Evolutionary conservation across 1,284 basidiomycete species (phyloP).

Genomic region (Cutaneotrichosporon daszewskae): DNA sequence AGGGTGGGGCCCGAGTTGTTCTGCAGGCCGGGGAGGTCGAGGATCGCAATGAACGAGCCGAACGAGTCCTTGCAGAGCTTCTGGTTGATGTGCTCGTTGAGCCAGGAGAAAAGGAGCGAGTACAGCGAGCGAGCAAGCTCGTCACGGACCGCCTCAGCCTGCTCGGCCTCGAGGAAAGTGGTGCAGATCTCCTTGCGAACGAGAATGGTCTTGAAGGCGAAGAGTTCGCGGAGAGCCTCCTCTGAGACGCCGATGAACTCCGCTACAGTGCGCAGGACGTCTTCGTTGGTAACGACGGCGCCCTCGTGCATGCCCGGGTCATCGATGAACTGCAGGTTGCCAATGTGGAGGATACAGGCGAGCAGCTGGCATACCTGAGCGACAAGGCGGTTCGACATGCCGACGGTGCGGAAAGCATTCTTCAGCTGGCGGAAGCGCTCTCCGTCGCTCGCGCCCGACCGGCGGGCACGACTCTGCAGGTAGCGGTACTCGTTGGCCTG

Average conservation of each 20-base stretch:
- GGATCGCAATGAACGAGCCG: slow-evolving; percentile 83
- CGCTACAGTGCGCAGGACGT: slow-evolving; percentile 72
- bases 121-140: slow-evolving; percentile 90
- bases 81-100: slow-evolving; percentile 94
- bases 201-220: slow-evolving; percentile 87
- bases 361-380: slow-evolving; percentile 91
- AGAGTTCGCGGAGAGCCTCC: slow-evolving; percentile 68
- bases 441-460: slow-evolving; percentile 58
- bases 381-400: slow-evolving; percentile 85
- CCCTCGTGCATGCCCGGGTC: slow-evolving; percentile 77
- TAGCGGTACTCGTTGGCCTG: slow-evolving; percentile 71
- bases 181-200: slow-evolving; percentile 93
- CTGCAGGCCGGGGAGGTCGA: slow-evolving; percentile 91
- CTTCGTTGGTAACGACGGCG: slow-evolving; percentile 74
- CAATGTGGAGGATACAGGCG: slow-evolving; percentile 90
- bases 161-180: slow-evolving; percentile 89
- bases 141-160: slow-evolving; percentile 84
- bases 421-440: slow-evolving; percentile 86
- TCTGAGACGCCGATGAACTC: slow-evolving; percentile 84
- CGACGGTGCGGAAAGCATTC: slow-evolving; percentile 84
- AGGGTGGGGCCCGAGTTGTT: slow-evolving; percentile 63
- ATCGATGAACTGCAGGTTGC: slow-evolving; percentile 88
- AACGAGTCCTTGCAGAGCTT: slow-evolving; percentile 88
- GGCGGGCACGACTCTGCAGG: slow-evolving; percentile 58
- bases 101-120: slow-evolving; percentile 90